A percentile compares a stretch with the other conserved stretches of the same genome.
Conservation (phyloP, 106 monocot species). For the Allium sativum region DNA sequence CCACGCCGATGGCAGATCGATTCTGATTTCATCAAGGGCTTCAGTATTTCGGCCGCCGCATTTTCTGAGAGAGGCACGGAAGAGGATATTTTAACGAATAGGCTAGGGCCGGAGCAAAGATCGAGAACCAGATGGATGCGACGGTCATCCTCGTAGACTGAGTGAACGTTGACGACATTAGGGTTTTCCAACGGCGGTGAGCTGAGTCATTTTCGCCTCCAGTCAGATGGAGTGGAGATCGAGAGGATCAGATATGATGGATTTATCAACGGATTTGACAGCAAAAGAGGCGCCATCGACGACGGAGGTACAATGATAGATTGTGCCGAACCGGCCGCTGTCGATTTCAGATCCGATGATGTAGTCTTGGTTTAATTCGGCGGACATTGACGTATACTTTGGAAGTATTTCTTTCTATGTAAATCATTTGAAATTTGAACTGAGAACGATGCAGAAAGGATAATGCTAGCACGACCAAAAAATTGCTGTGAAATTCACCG, state of each 20-base stretch:
- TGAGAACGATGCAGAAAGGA: too few species aligned
- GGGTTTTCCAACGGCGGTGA: conserved; percentile 48
- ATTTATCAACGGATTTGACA: conserved; percentile 63
- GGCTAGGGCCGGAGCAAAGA: conserved; percentile 48
- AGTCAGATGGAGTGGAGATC: conserved; percentile 36
- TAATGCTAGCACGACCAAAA: too few species aligned
- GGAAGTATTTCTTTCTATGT: neutral
- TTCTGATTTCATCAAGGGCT: conserved; percentile 49
- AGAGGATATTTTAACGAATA: conserved; percentile 44
- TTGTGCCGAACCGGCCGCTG: conserved; percentile 67
- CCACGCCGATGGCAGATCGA: conserved; percentile 64
- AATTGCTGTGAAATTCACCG: too few species aligned
- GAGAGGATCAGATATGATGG: conserved; percentile 33
- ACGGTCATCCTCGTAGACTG: conserved; percentile 47
- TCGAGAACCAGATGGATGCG: conserved; percentile 61
- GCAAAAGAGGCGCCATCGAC: conserved; percentile 40
- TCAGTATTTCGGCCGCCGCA: conserved; percentile 37
- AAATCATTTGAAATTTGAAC: too few species aligned
- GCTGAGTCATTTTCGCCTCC: conserved; percentile 49
- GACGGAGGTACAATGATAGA: conserved; percentile 37
- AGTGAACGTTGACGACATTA: conserved; percentile 40
- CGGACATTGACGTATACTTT: conserved; percentile 32
- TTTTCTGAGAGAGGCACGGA: conserved; percentile 31
- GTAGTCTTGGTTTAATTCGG: conserved; percentile 40
- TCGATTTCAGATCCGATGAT: conserved; percentile 61